A percentile compares a stretch with the other conserved stretches of the same genome.
phyloP scores from a whole-genome alignment of 2,329 filamentous ascomycete genomes.

The Aspergillus hortae region DNA sequence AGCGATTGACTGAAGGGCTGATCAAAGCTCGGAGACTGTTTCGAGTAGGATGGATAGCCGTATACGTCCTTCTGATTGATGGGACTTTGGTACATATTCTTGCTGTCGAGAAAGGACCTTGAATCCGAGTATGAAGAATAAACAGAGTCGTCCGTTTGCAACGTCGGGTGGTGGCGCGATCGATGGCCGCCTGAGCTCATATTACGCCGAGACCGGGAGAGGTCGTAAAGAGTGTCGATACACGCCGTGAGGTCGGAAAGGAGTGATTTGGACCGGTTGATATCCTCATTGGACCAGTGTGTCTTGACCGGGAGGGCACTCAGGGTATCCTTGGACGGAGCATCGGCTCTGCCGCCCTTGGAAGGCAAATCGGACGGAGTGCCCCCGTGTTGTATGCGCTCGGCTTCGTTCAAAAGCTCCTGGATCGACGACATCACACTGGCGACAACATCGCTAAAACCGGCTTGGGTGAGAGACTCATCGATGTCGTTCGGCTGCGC shows the following conservation, averaged over 20 bases:
- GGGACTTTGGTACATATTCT: constrained; percentile 21
- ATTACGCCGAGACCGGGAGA: constrained; percentile 54
- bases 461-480: constrained; percentile 59
- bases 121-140: constrained; percentile 22
- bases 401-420: constrained; percentile 59
- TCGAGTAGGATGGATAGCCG: constrained; percentile 20
- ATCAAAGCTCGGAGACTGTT: constrained; percentile 11
- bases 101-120: constrained; percentile 36
- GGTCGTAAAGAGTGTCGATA: constrained; percentile 62
- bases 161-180: constrained; percentile 24
- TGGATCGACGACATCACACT: constrained; percentile 64
- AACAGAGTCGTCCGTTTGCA: constrained; percentile 22
- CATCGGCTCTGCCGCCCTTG: constrained; percentile 32
- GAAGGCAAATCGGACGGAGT: constrained; percentile 33
- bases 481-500: constrained; percentile 59
- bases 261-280: constrained; percentile 55
- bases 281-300: constrained; percentile 50
- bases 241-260: constrained; percentile 58
- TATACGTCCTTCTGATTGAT: constrained; percentile 22
- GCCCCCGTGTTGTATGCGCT: constrained; percentile 51
- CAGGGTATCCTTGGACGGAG: constrained; percentile 28
- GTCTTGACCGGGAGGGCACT: constrained; percentile 34
- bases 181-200: constrained; percentile 32
- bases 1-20: constrained; percentile 22
- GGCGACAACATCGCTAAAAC: constrained; percentile 61